Evolutionary conservation across 169 alveolate genomes (phyloP).

Genomic region (Babesia caballi): DNA sequence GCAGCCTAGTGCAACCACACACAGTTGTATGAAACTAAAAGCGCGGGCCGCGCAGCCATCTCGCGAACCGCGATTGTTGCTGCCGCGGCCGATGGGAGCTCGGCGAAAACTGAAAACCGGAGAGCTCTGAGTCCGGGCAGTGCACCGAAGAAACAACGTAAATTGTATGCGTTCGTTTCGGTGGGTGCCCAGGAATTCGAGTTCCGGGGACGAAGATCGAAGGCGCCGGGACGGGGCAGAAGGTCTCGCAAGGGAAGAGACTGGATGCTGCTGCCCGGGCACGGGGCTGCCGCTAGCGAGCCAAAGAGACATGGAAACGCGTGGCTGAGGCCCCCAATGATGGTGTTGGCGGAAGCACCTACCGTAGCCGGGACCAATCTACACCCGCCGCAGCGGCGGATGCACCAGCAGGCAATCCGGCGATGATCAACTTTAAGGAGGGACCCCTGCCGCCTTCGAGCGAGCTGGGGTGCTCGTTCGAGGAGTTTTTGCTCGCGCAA

Average conservation of each 20-base stretch:
- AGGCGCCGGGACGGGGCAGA: not conserved
- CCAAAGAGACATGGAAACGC: too few species aligned
- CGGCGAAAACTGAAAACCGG: too few species aligned
- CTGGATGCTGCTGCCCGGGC: not conserved
- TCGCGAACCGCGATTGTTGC: too few species aligned
- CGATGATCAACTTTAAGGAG: not conserved
- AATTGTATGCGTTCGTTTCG: too few species aligned
- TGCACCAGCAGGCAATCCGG: not conserved
- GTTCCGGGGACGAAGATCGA: not conserved
- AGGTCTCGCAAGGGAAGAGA: not conserved
- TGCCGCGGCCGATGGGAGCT: too few species aligned
- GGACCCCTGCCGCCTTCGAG: not conserved
- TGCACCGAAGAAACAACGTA: too few species aligned
- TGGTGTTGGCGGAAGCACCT: not conserved
- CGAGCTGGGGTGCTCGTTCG: conserved; percentile 50
- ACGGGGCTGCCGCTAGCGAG: not conserved
- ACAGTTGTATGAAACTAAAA: too few species aligned
- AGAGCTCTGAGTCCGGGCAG: too few species aligned
- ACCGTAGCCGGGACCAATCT: not conserved
- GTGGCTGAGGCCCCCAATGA: not conserved
- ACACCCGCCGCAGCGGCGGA: not conserved
- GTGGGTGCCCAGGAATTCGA: too few species aligned
- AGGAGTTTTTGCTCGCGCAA: conserved; percentile 27
- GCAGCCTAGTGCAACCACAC: too few species aligned
- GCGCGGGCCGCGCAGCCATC: too few species aligned